Evolutionary conservation across 768 basidiomycete species (phyloP), one percentile per base, ranked within the genome.

Genomic region (Suillus plorans): DNA sequence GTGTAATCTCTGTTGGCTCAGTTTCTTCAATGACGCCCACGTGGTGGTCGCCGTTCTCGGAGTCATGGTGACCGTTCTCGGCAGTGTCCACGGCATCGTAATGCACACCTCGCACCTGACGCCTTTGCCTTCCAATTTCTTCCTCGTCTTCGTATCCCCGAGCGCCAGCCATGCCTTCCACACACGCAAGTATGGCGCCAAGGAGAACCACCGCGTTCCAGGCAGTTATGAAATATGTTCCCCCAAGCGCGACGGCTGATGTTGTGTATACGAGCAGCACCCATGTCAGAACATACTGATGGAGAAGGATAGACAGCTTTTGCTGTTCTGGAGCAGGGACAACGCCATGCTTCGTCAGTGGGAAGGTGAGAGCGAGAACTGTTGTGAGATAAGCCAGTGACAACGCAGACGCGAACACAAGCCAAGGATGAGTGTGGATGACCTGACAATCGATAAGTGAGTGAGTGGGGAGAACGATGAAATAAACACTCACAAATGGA

Each of bases 251-350:
- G 2, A 78, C 65, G 8, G 79, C 73, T 22, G 82, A 64, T 0
- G 86, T 87, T 20, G 84, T 78, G 36, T 80, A 66, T 16, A 89
- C 74, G 36, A 90, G 84, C 3, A 87, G 72, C 2, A 84, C 62
- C 86, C 87, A 90, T 5, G 85, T 86, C 56, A 90, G 76, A 20
- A 80, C 69, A 68, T 88, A 90, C 3, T 82, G 74, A 61, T 88
- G 85, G 39, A 86, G 64, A 50, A 85, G 77, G 58, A 85, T 76
- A 4, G 81, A 80, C 55, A 81, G 78, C 65, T 85, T 87, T 66
- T 86, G 85, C 28, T 78, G 80, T 53, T 79, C 80, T 45, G 76
- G 63, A 68, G 75, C 36, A 68, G 67, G 12, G 22, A 67, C 52
- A 13, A 45, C 64, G 34, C 66, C 64, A 61, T 69, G 69, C 64